Evolutionary conservation across 345 rosid species (phyloP).

Genomic region (Acer yangbiense): DNA sequence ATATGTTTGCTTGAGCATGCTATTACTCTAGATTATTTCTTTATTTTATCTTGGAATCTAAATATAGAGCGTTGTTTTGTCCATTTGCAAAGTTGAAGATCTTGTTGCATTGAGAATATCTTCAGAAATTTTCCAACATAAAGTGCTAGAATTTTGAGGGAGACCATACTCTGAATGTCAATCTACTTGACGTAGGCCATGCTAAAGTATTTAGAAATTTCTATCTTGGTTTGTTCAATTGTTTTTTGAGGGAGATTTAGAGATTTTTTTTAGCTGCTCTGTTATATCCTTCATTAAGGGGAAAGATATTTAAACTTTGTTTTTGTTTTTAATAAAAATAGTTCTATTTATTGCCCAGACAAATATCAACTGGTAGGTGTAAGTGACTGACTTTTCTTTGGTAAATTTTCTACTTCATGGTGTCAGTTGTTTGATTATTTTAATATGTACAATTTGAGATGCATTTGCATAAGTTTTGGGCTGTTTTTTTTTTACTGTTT

Average conservation of each 20-base stretch:
- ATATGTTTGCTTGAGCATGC: not conserved
- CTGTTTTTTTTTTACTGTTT: not conserved
- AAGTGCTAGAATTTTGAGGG: too few relatives aligned
- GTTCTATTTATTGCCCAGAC: not conserved
- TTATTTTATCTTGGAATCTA: not conserved
- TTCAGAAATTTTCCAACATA: not conserved
- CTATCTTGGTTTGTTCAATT: not conserved
- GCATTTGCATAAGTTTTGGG: not conserved
- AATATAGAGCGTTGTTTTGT: not conserved
- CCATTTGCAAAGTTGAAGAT: not conserved
- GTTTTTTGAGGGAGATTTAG: not conserved
- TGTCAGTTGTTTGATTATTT: not conserved
- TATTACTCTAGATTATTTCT: not conserved
- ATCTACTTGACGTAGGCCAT: not conserved
- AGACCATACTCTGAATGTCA: not conserved
- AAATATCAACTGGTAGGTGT: not conserved
- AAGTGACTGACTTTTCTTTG: not conserved
- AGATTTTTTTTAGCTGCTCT: not conserved
- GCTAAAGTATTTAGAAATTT: conserved; percentile 2
- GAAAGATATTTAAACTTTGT: not conserved
- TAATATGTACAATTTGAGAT: not conserved
- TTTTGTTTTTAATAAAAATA: not conserved
- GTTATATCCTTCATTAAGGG: not conserved
- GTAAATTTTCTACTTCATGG: not conserved
- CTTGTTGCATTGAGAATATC: not conserved